A percentile compares a stretch with the other conserved stretches of the same genome.
These are phyloP conservation scores for Cryphonectria naterciae DNA, from an alignment of 2,329 filamentous ascomycete genomes.

Conservation along the genomic window DNA sequence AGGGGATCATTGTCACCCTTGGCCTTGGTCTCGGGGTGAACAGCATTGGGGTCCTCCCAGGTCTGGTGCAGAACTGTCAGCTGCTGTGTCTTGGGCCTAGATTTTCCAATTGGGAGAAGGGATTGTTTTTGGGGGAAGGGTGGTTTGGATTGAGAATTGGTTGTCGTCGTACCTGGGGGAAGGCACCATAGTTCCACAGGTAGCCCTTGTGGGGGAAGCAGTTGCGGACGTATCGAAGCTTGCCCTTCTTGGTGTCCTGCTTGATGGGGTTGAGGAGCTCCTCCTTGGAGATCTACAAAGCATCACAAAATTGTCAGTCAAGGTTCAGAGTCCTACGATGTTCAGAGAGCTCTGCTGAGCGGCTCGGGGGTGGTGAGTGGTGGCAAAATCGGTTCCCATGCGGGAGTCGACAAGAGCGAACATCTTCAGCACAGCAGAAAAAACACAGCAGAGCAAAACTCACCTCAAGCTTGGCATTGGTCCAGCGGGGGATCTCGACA, in stretches of 20 bases:
- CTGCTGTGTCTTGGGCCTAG: neutral
- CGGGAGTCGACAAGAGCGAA: neutral
- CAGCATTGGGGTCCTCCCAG: slow-evolving; percentile 96
- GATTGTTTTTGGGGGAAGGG: slow-evolving; percentile 1
- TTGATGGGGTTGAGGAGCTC: slow-evolving; percentile 98
- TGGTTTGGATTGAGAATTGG: slow-evolving; percentile 6
- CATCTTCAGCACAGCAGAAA: neutral
- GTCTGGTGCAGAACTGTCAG: slow-evolving; percentile 62
- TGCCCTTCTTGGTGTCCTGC: slow-evolving; percentile 99
- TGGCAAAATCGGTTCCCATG: neutral
- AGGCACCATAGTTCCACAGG: slow-evolving; percentile 99
- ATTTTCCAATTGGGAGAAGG: neutral
- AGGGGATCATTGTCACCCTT: slow-evolving; percentile 99
- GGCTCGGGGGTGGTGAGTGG: neutral
- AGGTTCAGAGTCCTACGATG: neutral
- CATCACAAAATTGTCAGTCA: slow-evolving; percentile 6
- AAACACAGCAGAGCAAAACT: slow-evolving; percentile 39
- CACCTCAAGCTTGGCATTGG: slow-evolving; percentile 99
- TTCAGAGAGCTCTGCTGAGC: neutral
- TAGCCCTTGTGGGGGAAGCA: slow-evolving; percentile 99
- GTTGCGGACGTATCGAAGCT: slow-evolving; percentile 98
- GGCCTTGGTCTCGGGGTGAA: slow-evolving; percentile 99
- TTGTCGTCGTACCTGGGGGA: slow-evolving; percentile 80
- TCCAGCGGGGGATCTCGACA: slow-evolving; percentile 99
- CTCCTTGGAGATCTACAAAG: slow-evolving; percentile 89